Base-by-base conservation (phyloP, 768 basidiomycete genomes). In the Rhizopogon salebrosus region DNA sequence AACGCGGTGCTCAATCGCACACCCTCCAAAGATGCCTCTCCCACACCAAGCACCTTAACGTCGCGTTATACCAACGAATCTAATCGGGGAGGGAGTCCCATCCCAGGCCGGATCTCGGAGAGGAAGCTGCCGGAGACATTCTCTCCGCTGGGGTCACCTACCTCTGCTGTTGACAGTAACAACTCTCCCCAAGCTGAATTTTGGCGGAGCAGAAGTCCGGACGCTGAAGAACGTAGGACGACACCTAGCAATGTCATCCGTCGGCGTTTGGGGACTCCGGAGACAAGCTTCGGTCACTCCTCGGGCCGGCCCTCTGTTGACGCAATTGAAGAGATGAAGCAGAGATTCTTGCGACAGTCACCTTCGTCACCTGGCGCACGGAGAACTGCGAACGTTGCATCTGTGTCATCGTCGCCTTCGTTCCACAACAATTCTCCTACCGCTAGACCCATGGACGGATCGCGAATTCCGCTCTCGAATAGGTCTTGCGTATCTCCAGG, bases 261-360 rank as follows among this genome's bases (percentile, higher is more conserved):
- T 11, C 14, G 49, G 22, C 57, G 27, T 52, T 53, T 52, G 55
- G 64, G 38, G 27, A 57, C 38, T 48, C 45, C 53, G 54, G 39
- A 56, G 55, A 37, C 54, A 56, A 51, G 67, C 5, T 14, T 36
- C 51, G 3, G 23, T n/a, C 29, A 31, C 20, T 39, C 41, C 4
- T 57, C 48, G 3, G 59, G 54, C 22, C 50, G 64, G 20, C 72
- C 75, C 6, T 76, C 77, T 6, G 62, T 69, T 24, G 79, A 81
- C 22, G 80, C 81, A 2, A 71, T 84, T 41, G 78, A 84, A 62
- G 79, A 83, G 59, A 82, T 85, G 80, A 87, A 84, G 66, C 74
- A 68, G 58, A 71, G 82, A 37, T 78, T 84, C 57, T 64, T 82
- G 49, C 64, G 63, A 43, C 71, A 67, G 57, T 58, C 56, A 2